phyloP scores from a whole-genome alignment of 2,329 filamentous ascomycete species.

The Meredithiella fracta region DNA sequence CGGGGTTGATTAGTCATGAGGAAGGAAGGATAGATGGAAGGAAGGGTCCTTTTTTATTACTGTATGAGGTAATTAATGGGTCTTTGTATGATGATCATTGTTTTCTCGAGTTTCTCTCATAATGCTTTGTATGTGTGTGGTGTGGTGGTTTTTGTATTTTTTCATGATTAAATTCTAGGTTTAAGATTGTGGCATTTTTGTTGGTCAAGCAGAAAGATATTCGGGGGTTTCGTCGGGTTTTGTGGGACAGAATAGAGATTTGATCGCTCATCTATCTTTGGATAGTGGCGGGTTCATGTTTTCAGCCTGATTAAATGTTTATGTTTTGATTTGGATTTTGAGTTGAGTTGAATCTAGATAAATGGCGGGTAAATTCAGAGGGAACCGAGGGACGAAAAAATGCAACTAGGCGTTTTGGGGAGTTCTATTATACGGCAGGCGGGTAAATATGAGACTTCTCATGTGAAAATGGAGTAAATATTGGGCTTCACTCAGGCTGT shows the following conservation, averaged over 20 bases:
- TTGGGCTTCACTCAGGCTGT: no score
- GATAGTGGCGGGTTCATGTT: neutral
- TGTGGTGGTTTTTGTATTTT: no score
- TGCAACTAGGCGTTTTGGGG: no score
- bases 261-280: neutral
- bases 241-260: neutral
- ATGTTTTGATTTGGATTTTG: neutral
- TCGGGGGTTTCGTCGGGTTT: no score
- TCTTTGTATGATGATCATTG: neutral
- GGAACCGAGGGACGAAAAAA: neutral
- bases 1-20: neutral
- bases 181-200: no score
- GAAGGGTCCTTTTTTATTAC: neutral
- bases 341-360: neutral
- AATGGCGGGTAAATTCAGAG: neutral
- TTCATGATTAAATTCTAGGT: no score
- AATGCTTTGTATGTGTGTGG: neutral
- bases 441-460: neutral
- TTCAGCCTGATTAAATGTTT: neutral
- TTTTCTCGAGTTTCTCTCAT: neutral
- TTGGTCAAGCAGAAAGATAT: no score
- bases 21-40: neutral
- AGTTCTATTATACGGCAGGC: no score
- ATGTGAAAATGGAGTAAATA: neutral
- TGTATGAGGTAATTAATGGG: neutral